Evolutionary conservation across 176 grass and related monocot genomes (phyloP), one percentile per base, ranked within the genome.

Genomic region (Paspalum vaginatum): DNA sequence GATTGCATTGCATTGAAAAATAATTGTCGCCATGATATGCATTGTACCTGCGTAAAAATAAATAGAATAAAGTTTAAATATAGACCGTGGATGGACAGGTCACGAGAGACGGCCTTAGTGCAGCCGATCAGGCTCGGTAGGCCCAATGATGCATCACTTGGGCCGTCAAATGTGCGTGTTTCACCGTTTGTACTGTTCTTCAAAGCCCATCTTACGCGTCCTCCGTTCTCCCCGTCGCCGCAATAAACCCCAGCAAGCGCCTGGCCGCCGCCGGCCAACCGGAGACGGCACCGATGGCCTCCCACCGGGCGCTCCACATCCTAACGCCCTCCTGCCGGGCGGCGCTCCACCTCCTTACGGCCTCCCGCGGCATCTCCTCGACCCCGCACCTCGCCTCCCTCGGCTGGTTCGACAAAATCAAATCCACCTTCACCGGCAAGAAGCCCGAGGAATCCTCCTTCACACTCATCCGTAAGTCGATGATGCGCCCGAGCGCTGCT

Each of bases 401-500:
- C 52, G 95, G 92, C 55, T 98, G 90, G 95, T 86, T 98, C 60
- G 90, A 93, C 84, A 98, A 98, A 90, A 91, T 98, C 59, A 98
- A 98, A 86, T 70, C 77, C 83, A 91, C 88, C 75, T 75, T 98
- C 81, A 98, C 95, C 65, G 92, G 92, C 61, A 88, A 84, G 77
- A 90, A 82, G 84, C 46, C 84, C 21, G 88, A 88, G 42, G 72
- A 74, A 1, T 59, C 72, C 24, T 85, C 81, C 64, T 94, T 98
- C 78, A 89, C 92, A 20, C 95, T 98, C 52, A 66, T 78, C 57
- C 70, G 92, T 95, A 75, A 88, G 88, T 66, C 32, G 12, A 26
- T 43, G 16, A 32, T 39, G 51, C n/a, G 45, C 21, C 70, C 17
- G 14, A 43, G 0, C 47, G 7, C 7, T 44, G 22, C 24, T 51